Evolutionary conservation across 768 basidiomycete genomes (phyloP), one percentile per base, ranked within the genome.

Genomic region (Boletus rufocinnamomeus): DNA sequence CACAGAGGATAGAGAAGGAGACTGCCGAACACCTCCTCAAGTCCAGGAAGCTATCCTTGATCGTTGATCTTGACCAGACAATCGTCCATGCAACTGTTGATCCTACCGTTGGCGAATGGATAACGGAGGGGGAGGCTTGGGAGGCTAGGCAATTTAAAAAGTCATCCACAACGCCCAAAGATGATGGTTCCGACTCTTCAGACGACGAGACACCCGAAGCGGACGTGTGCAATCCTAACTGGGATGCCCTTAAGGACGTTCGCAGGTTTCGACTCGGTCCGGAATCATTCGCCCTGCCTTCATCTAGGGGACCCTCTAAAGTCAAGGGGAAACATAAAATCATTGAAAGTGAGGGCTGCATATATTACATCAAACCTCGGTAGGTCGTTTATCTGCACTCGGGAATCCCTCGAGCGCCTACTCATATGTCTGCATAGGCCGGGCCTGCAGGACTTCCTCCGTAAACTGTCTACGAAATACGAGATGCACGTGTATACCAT

Each of bases 401-500:
- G 6, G 11, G 32, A 53, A 37, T 47, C 17, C 14, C 28, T 43
- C 10, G 30, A 47, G 10, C 46, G 45, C 43, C 38, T 38, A 59
- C 28, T 59, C 17, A 45, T 46, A 19, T 6, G 16, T 41, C 43
- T 49, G 17, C 43, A 37, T 38, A 87, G 95, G 63, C 95, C 95
- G 9, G 92, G 93, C n/a, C 83, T 94, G 76, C 76, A 80, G 55
- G 80, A 84, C 48, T 98, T 99, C 73, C 79, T 99, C 52, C 76
- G 77, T 59, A 79, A 80, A 46, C 82, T 89, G 63, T 82, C 90
- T 37, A 76, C 78, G 50, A 87, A 90, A 68, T 99, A 96, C 74
- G 95, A 98, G 76, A 94, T 98, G 94, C 97, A 98, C 72, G 95
- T 99, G 48, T 99, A 99, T 75, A 99, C 96, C 25, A 98, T 98